Evolutionary conservation across 169 alveolate genomes (phyloP), one percentile per base, ranked within the genome.

Genomic region (Cyclospora cayetanensis): DNA sequence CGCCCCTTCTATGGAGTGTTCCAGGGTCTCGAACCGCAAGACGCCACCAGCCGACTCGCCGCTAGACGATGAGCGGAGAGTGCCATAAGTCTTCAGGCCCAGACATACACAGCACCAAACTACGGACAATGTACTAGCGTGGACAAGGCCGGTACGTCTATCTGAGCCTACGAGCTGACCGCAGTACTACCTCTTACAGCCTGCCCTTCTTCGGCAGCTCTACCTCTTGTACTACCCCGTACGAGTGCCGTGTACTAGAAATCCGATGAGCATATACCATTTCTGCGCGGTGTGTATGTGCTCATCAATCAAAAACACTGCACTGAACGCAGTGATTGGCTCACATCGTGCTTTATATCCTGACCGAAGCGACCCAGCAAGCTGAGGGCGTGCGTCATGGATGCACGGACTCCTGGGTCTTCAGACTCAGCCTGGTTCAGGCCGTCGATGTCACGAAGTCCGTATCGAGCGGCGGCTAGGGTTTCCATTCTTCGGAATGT

Each of bases 401-500:
- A 79, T 18, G 89, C 72, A 29, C 89, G 37, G 66, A 52, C 89
- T 34, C 53, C 29, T 27, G 89, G 74, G 39, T 79, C 89, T 52
- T 79, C 89, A 31, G 89, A 50, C 37, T 79, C 89, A 15, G 89
- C 89, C 31, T 79, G 89, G 74, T 79, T 79, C 55, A 87, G 41
- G 22, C 83, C 83, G 37, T 87, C 92, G 29, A 87, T 87, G 43
- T 76, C 83, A 9, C 87, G 63, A 11, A 87, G 68, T 15, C 83
- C 66, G 42, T 87, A 77, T 29, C 70, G 82, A 22, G 92, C 92
- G 18, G 92, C 92, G 11, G 92, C 92, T 60, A 87, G 76, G 37
- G 92, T 87, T 35, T 72, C 92, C 76, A 87, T 50, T 34, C 92
- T 50, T 41, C 92, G 87, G 22, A 79, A 79, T 46, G 89, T 25